Percentiles rank a stretch among this genome's conserved stretches.
Conservation (phyloP, 2,329 filamentous ascomycete species). For the Monilinia laxa region DNA sequence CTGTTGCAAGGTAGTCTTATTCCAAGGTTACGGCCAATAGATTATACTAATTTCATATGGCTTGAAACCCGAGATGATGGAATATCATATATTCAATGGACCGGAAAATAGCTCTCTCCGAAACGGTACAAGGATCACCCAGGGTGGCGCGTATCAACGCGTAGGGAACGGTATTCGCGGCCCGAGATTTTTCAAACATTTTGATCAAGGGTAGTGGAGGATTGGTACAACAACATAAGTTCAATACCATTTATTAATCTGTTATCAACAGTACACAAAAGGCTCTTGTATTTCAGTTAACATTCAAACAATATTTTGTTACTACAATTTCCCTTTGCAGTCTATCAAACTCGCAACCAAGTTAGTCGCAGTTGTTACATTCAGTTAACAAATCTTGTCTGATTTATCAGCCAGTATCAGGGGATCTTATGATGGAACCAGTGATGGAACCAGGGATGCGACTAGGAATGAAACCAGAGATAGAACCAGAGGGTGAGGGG, state of each 20-base stretch:
- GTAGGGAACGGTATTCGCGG: background rate
- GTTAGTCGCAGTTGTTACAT: background rate
- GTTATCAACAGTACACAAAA: background rate
- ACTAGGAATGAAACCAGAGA: background rate
- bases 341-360: background rate
- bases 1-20: too few species aligned
- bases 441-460: background rate
- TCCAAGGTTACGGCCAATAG: too few species aligned
- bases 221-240: background rate
- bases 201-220: too few species aligned
- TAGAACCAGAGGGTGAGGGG: background rate
- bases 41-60: too few species aligned
- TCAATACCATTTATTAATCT: background rate
- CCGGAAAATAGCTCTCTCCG: background rate
- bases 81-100: background rate
- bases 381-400: background rate
- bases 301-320: background rate
- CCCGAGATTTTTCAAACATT: too few species aligned
- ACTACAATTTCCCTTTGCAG: background rate
- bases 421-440: background rate
- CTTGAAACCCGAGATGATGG: too few species aligned
- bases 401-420: background rate
- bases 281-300: background rate
- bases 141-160: too few species aligned
- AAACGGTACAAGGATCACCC: background rate